These are phyloP conservation scores for Datura wrightii DNA, from an alignment of 257 asterid genomes.

Conservation along the genomic window DNA sequence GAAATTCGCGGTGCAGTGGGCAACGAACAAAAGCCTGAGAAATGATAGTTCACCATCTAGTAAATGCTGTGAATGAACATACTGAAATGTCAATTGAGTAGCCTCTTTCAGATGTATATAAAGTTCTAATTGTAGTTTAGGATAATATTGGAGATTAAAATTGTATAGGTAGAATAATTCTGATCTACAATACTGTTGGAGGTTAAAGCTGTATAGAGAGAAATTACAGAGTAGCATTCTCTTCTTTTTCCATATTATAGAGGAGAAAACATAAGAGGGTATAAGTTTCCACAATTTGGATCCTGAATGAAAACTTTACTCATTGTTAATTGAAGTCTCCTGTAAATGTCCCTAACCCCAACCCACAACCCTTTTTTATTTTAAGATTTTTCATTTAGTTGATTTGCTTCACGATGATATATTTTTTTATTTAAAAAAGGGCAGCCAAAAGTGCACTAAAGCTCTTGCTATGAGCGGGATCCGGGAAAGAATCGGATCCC, in stretches of 20 bases:
- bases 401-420: too few relatives aligned
- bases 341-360: too few relatives aligned
- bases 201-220: not conserved
- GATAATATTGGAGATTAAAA: not conserved
- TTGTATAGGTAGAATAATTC: not conserved
- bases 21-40: not conserved
- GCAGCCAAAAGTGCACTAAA: too few relatives aligned
- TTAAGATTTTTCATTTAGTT: too few relatives aligned
- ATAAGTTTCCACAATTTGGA: not conserved
- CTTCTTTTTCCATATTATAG: not conserved
- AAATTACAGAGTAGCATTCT: not conserved
- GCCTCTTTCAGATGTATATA: not conserved
- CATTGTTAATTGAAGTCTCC: too few relatives aligned
- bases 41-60: not conserved
- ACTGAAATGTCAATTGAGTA: not conserved
- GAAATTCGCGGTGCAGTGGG: slow-evolving; percentile 32
- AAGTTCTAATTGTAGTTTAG: not conserved
- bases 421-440: too few relatives aligned
- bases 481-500: too few relatives aligned
- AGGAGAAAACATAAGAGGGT: not conserved
- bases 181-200: not conserved
- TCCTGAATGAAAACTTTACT: too few relatives aligned
- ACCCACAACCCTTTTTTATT: too few relatives aligned
- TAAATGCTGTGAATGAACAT: not conserved
- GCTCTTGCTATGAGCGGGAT: too few relatives aligned